phyloP scores from a whole-genome alignment of 75 land plant species.

The Pinus taeda region DNA sequence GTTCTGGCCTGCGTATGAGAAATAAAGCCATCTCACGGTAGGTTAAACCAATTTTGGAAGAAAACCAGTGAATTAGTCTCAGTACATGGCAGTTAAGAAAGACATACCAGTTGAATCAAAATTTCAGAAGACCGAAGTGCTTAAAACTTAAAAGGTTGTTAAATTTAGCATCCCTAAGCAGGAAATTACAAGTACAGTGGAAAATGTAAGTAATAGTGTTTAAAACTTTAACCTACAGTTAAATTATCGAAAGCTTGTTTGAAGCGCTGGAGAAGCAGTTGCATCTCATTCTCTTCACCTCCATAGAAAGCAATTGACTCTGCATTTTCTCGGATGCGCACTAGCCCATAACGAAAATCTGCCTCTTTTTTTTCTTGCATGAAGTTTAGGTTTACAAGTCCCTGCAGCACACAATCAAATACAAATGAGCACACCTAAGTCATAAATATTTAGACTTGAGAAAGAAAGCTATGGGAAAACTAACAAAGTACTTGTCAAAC shows the following conservation, averaged over 20 bases:
- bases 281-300: conserved; percentile 89
- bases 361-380: conserved; percentile 98
- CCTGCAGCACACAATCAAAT: conserved; percentile 35
- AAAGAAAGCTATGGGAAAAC: not conserved
- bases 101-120: not conserved
- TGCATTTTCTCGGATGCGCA: conserved; percentile 97
- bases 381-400: conserved; percentile 79
- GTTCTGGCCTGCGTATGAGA: not conserved
- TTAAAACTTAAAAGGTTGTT: not conserved
- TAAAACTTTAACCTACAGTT: conserved; percentile 39
- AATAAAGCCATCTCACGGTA: not conserved
- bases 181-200: not conserved
- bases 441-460: not conserved
- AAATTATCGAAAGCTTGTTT: conserved; percentile 84
- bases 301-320: conserved; percentile 99
- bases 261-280: conserved; percentile 85
- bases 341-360: conserved; percentile 97
- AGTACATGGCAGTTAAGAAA: not conserved
- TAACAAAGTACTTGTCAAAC: not conserved
- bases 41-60: not conserved
- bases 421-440: not conserved
- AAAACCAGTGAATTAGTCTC: not conserved
- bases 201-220: not conserved
- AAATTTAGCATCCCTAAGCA: not conserved
- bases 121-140: not conserved